Percentiles rank a stretch among this genome's conserved stretches.
These are phyloP conservation scores for Gastrolobium bilobum DNA, from an alignment of 306 rosid species.

Conservation along the genomic window DNA sequence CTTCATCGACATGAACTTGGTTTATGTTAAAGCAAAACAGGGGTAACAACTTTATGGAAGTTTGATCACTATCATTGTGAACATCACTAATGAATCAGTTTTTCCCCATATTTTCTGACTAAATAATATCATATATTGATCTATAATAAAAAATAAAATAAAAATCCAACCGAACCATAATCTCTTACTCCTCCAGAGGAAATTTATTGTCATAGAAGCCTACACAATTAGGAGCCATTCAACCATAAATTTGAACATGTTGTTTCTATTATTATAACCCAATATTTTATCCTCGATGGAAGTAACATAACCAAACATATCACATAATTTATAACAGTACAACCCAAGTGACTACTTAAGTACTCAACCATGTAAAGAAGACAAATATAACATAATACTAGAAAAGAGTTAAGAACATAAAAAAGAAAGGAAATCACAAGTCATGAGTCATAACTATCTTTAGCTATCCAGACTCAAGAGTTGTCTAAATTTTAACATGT, in stretches of 20 bases:
- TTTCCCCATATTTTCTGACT: too few species aligned
- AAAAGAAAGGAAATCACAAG: not conserved
- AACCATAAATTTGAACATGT: not conserved
- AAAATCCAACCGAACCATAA: not conserved
- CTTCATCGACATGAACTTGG: too few species aligned
- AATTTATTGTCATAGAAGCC: too few species aligned
- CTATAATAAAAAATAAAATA: too few species aligned
- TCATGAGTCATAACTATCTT: not conserved
- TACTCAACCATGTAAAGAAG: too few species aligned
- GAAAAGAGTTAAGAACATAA: not conserved
- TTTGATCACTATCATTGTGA: too few species aligned
- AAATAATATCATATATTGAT: too few species aligned
- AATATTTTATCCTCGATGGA: not conserved
- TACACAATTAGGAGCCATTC: not conserved
- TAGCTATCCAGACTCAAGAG: not conserved
- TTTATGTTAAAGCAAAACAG: too few species aligned
- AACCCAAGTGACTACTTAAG: not conserved
- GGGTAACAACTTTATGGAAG: too few species aligned
- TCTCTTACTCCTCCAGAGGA: too few species aligned
- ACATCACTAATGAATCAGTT: too few species aligned
- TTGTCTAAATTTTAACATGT: not conserved
- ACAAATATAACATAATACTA: too few species aligned
- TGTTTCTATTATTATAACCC: not conserved
- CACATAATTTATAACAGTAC: not conserved
- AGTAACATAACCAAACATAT: not conserved